These are phyloP conservation scores for Nakazawaea wyomingensis DNA, from an alignment of 805 yeast species.

Conservation along the genomic window DNA sequence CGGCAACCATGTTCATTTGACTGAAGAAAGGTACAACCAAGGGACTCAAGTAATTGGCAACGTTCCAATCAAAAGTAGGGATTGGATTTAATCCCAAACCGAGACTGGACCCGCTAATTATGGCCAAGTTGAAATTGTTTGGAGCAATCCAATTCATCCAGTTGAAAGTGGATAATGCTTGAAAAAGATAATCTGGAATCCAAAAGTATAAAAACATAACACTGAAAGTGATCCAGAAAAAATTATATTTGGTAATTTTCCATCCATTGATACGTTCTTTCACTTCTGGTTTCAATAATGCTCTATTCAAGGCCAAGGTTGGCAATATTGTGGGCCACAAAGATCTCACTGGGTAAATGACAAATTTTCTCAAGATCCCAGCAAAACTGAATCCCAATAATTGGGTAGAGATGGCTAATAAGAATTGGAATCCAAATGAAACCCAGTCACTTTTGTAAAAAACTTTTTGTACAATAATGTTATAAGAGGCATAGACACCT, in stretches of 20 bases:
- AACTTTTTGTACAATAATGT: not conserved
- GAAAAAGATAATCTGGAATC: not conserved
- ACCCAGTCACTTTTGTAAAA: not conserved
- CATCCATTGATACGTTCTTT: not conserved
- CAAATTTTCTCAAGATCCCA: not conserved
- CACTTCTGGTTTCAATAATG: not conserved
- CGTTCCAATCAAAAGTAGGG: not conserved
- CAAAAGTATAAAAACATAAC: not conserved
- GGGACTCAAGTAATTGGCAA: not conserved
- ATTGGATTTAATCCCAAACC: not conserved
- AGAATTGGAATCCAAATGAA: not conserved
- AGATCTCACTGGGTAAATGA: not conserved
- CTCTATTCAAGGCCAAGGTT: not conserved
- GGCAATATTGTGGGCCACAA: not conserved
- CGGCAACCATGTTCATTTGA: not conserved
- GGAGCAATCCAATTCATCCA: not conserved
- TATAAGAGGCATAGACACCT: not conserved
- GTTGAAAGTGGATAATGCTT: not conserved
- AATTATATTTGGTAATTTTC: not conserved
- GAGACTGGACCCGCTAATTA: not conserved
- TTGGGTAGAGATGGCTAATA: not conserved
- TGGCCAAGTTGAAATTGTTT: not conserved
- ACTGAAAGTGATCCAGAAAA: not conserved
- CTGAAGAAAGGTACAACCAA: not conserved
- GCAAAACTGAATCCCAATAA: not conserved